These are phyloP conservation scores for Scedosporium dehoogii DNA, from an alignment of 2,329 filamentous ascomycete genomes.

Conservation along the genomic window DNA sequence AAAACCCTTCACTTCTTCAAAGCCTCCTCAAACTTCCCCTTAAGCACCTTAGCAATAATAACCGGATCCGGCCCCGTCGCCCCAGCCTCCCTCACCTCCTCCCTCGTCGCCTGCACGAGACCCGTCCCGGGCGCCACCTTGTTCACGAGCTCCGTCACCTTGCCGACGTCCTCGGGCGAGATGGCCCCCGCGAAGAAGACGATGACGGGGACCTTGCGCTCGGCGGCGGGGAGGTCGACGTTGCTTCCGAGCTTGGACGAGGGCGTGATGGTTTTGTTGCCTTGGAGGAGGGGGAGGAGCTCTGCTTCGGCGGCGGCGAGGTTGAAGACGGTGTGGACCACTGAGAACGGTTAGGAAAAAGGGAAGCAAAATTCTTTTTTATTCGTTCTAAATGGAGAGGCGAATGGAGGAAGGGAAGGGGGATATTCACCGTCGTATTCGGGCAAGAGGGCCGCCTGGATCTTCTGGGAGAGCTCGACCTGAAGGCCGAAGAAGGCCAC, in stretches of 20 bases:
- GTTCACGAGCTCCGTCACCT: slow-evolving; percentile 7
- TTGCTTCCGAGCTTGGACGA: slow-evolving; percentile 8
- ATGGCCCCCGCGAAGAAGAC: slow-evolving; percentile 5
- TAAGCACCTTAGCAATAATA: slow-evolving; percentile 7
- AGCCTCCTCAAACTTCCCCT: slow-evolving; percentile 7
- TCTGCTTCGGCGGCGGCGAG: slow-evolving; percentile 5
- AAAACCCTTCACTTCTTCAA: not conserved
- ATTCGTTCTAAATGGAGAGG: not conserved
- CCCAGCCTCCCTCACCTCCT: slow-evolving; percentile 5
- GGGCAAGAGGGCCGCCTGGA: slow-evolving; percentile 6
- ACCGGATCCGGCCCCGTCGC: slow-evolving; percentile 2
- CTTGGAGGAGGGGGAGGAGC: slow-evolving; percentile 6
- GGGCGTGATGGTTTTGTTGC: not conserved
- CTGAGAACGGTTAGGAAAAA: not conserved
- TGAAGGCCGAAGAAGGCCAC: slow-evolving; percentile 9
- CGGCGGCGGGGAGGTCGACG: not conserved
- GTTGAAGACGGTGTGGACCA: slow-evolving; percentile 7
- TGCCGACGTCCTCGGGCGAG: not conserved
- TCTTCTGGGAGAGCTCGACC: slow-evolving; percentile 6
- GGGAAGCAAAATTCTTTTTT: not conserved
- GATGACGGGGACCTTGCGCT: not conserved
- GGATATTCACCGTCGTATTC: slow-evolving; percentile 8
- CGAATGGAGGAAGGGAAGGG: not conserved
- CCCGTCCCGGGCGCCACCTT: not conserved
- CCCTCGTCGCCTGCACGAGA: not conserved